These are phyloP conservation scores for Rhazya stricta DNA, from an alignment of 257 asterid genomes.

Conservation along the genomic window DNA sequence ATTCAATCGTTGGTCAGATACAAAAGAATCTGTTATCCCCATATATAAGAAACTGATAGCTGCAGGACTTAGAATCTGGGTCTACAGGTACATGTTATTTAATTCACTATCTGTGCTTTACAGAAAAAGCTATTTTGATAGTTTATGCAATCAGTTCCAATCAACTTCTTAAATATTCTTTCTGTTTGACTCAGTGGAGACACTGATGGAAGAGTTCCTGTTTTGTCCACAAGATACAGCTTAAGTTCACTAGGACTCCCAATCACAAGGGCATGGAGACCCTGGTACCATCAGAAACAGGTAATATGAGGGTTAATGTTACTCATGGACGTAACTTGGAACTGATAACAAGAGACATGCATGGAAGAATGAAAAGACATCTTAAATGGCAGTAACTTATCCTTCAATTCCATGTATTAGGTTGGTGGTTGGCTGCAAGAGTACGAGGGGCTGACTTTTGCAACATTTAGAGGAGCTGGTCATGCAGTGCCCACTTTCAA, in stretches of 20 bases:
- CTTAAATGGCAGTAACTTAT: background rate
- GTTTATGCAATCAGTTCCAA: background rate
- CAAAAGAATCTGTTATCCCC: constrained; percentile 65
- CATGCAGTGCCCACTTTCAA: constrained; percentile 90
- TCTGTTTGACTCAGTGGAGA: constrained; percentile 59
- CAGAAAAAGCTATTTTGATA: background rate
- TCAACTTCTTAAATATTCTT: background rate
- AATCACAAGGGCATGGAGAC: constrained; percentile 74
- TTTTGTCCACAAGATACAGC: constrained; percentile 80
- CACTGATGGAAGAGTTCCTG: constrained; percentile 87
- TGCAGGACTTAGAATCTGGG: constrained; percentile 73
- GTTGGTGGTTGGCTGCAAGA: constrained; percentile 94
- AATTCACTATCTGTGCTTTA: background rate
- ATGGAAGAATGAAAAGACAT: background rate
- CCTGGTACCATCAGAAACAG: constrained; percentile 91
- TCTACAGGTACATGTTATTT: constrained; percentile 54
- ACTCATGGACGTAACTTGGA: background rate
- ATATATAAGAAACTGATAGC: constrained; percentile 77
- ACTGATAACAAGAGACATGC: background rate
- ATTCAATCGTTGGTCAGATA: constrained; percentile 46
- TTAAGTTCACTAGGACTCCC: constrained; percentile 57
- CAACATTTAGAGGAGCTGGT: constrained; percentile 92
- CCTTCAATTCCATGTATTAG: constrained; percentile 33
- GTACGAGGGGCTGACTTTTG: constrained; percentile 76
- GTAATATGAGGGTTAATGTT: constrained; percentile 20